Percentiles rank a stretch among this genome's conserved stretches.
phyloP scores from a whole-genome alignment of 2,329 filamentous ascomycete genomes.

The Thielaviopsis musarum region DNA sequence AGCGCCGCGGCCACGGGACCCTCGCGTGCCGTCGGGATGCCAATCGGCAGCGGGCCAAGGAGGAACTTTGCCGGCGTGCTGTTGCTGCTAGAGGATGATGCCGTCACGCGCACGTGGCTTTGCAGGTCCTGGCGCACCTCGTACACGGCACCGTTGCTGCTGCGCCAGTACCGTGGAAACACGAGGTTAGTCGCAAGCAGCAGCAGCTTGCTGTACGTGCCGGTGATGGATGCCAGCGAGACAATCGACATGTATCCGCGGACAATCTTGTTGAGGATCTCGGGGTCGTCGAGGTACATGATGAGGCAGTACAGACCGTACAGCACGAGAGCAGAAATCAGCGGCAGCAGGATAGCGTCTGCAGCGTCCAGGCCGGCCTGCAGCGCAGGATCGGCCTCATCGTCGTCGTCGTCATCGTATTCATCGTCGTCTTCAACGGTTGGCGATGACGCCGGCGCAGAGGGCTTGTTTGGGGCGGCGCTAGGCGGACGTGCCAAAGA shows the following conservation, averaged over 20 bases:
- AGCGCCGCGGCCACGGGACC: conserved; percentile 12
- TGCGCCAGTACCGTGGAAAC: conserved; percentile 56
- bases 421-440: conserved; percentile 13
- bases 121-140: conserved; percentile 21
- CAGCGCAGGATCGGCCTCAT: conserved; percentile 34
- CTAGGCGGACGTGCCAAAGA: conserved; percentile 70
- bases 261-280: conserved; percentile 66
- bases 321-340: conserved; percentile 58
- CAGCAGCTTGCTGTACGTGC: conserved; percentile 56
- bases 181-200: conserved; percentile 47
- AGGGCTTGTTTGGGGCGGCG: conserved; percentile 38
- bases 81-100: neutral
- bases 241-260: conserved; percentile 69
- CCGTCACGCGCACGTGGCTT: conserved; percentile 9
- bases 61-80: conserved; percentile 13
- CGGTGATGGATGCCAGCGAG: conserved; percentile 59
- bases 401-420: conserved; percentile 33
- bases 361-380: conserved; percentile 28
- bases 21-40: neutral
- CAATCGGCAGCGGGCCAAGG: conserved; percentile 17
- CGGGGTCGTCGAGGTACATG: conserved; percentile 70
- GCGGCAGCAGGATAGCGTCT: conserved; percentile 72
- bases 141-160: conserved; percentile 25
- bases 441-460: conserved; percentile 17
- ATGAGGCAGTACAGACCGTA: conserved; percentile 72